These are phyloP conservation scores for Aspergillus proliferans DNA, from an alignment of 2,329 filamentous ascomycete species.

Conservation along the genomic window DNA sequence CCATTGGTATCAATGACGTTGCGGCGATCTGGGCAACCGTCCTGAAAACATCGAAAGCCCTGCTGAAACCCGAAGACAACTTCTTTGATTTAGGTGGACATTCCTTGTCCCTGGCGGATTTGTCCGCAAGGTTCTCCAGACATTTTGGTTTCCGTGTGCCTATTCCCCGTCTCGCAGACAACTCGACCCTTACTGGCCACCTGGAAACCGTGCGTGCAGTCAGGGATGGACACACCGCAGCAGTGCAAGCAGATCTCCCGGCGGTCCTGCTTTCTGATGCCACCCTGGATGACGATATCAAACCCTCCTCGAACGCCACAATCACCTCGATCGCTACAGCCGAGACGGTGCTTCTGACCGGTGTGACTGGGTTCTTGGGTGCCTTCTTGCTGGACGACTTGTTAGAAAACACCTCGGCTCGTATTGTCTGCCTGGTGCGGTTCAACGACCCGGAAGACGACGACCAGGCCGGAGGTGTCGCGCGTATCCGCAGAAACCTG, in stretches of 20 bases:
- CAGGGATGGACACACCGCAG: slow-evolving; percentile 65
- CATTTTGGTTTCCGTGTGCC: slow-evolving; percentile 69
- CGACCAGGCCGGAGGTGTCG: slow-evolving; percentile 61
- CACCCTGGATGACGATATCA: slow-evolving; percentile 63
- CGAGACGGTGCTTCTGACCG: slow-evolving; percentile 64
- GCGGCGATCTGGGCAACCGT: slow-evolving; percentile 66
- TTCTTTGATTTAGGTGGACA: slow-evolving; percentile 80
- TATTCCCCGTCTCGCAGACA: slow-evolving; percentile 63
- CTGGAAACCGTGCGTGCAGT: slow-evolving; percentile 64
- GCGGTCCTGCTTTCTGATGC: slow-evolving; percentile 63
- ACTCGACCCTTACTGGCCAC: slow-evolving; percentile 66
- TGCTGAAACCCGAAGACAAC: slow-evolving; percentile 63
- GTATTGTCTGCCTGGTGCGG: slow-evolving; percentile 67
- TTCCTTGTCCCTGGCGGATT: slow-evolving; percentile 68
- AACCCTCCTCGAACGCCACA: slow-evolving; percentile 42
- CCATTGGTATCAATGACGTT: slow-evolving; percentile 61
- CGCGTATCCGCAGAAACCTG: slow-evolving; percentile 66
- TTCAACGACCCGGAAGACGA: slow-evolving; percentile 62
- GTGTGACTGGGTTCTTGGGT: slow-evolving; percentile 69
- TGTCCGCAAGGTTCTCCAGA: slow-evolving; percentile 63
- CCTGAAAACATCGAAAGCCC: slow-evolving; percentile 57
- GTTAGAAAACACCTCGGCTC: slow-evolving; percentile 61
- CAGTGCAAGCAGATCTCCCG: slow-evolving; percentile 68
- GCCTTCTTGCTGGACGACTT: slow-evolving; percentile 67
- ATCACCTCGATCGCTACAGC: slow-evolving; percentile 59